Base-by-base conservation (phyloP, 176 grass and related monocot species). In the Raddia guianensis region DNA sequence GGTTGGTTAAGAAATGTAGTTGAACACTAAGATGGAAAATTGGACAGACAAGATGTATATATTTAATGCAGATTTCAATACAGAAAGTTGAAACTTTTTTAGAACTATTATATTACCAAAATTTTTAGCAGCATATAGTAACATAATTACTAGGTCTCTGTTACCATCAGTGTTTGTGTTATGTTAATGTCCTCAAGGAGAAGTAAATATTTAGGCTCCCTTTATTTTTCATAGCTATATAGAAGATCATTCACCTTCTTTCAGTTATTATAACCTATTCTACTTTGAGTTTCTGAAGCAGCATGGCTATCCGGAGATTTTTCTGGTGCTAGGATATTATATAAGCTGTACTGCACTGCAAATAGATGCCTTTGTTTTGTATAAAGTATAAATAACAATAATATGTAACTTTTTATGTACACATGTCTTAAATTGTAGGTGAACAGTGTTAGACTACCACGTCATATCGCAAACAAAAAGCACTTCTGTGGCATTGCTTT, bases 371-470 rank as follows among this genome's bases (percentile, higher is more conserved):
- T 8, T 8, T 1, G 66, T 8, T 8, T 1, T 67, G 7, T 44
- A 5, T 10, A 44, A 72, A 44, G n/a, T 74, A 5, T 10, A 44
- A 72, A 44, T 78, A 43, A 50, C 2, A 21, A 12, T 20, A 48
- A 74, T 27, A 12, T 6, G n/a, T 77, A 44, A 62, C 10, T 78
- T 51, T 48, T 42, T 42, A 12, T 18, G 43, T 9, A 11, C 33
- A 33, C 52, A 0, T 50, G 11, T 84, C 2, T 20, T 37, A 84
- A 76, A 48, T 87, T 60, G 0, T 73, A 96, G 93, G 93, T 92
- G 56, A 96, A 92, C 19, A 96, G 93, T 72, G 93, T 96, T 14
- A 88, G 93, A 15, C 76, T 96, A 72, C 90, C 93, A n/a, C 75
- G 85, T 3, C 90, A 92, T 90, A 70, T 90, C 77, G 68, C 73